Base-by-base conservation (phyloP, 257 asterid genomes). In the Scutellaria galericulata region DNA sequence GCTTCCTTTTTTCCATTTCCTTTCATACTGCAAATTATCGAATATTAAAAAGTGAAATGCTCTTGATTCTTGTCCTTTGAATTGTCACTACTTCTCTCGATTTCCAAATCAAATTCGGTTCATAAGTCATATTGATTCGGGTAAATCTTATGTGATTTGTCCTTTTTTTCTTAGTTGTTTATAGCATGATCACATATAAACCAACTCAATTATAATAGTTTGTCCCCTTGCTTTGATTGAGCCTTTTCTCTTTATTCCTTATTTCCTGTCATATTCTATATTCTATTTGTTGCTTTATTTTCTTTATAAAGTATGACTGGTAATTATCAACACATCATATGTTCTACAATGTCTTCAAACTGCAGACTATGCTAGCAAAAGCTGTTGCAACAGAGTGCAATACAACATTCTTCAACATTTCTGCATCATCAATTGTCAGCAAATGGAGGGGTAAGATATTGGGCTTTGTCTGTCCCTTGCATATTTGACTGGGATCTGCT, bases 361-460 rank as follows among this genome's bases (percentile, higher is more conserved):
- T 65, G 85, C 86, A 95, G 99, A 95, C 99, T 66, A 91, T 95
- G 98, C 91, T 95, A 76, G 99, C 99, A 45, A 95, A 95, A 84
- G 98, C 99, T 85, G 99, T 95, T 74, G 99, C 99, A 76, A 95
- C 99, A 14, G 98, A 92, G 86, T 95, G 99, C 91, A 91, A 95
- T 4, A 95, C 99, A 41, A 95, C 99, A 71, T 92, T 92, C 84
- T 95, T 95, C 91, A 95, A 95, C 83, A 95, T 95, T 72, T 95
- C 99, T 75, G 98, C 99, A 75, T 92, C 99, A 80, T 95, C 98
- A 42, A 88, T 95, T 71, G 99, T 95, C 72, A 95, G 99, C 90
- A 95, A 95, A 89, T 95, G 99, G 99, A 93, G 96, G 59, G 99
- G 99, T 95, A 88, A 74, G 95, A 76, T 70, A 55, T 67, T 53